phyloP scores from a whole-genome alignment of 139 green algal species.

The Bryopsis sp. region DNA sequence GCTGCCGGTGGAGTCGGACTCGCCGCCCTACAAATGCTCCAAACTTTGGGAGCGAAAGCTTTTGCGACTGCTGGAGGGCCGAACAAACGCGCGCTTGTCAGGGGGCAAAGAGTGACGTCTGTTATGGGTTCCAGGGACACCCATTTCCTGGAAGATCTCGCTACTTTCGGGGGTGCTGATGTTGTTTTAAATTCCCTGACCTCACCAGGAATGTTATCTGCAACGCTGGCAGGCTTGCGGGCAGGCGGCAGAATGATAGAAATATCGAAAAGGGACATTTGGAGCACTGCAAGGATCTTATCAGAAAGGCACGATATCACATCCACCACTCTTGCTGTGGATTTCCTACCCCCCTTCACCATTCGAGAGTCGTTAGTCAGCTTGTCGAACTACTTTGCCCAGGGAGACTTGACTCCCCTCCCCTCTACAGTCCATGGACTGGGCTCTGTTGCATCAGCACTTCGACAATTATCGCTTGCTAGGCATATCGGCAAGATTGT shows the following conservation, averaged over 20 bases:
- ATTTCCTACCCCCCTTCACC: conserved; percentile 57
- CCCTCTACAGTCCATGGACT: not conserved
- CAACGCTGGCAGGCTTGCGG: conserved; percentile 41
- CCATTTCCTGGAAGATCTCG: conserved; percentile 43
- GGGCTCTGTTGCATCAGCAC: not conserved
- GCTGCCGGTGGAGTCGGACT: conserved; percentile 58
- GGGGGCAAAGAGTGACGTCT: conserved; percentile 33
- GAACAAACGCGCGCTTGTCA: conserved; percentile 55
- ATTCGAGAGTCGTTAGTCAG: not conserved
- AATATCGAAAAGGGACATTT: conserved; percentile 85
- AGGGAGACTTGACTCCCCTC: not conserved
- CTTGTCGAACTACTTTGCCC: not conserved
- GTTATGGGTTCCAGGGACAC: conserved; percentile 52
- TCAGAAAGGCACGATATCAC: conserved; percentile 61
- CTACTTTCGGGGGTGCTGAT: conserved; percentile 22
- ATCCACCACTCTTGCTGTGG: conserved; percentile 65
- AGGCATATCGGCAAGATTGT: conserved; percentile 52
- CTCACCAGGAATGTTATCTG: conserved; percentile 64
- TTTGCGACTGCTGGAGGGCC: conserved; percentile 62
- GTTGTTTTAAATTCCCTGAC: conserved; percentile 73
- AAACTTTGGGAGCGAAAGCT: conserved; percentile 26
- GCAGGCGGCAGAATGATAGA: conserved; percentile 56
- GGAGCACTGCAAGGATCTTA: conserved; percentile 39
- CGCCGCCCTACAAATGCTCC: conserved; percentile 49
- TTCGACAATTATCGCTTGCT: conserved; percentile 52